Conservation (phyloP, 371 early-diverging fungal genomes). For the Encephalitozoon hellem region DNA sequence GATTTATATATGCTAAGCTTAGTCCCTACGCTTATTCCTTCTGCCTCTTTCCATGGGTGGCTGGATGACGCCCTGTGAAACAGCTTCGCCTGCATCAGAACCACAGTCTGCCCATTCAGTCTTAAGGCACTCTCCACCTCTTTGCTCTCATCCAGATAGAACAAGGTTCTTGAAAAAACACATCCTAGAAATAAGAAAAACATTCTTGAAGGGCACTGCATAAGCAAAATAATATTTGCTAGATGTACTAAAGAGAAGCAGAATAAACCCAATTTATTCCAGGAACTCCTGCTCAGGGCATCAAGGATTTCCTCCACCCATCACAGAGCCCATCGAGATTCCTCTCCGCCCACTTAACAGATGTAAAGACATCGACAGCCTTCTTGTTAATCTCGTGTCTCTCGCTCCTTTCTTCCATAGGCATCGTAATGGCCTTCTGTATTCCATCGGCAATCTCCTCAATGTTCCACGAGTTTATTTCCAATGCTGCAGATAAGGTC, state of each 20-base stretch:
- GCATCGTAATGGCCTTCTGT: constrained; percentile 79
- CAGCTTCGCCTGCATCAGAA: constrained; percentile 20
- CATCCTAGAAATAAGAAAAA: constrained; percentile 13
- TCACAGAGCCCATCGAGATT: constrained; percentile 39
- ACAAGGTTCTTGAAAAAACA: constrained; percentile 7
- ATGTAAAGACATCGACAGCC: constrained; percentile 89
- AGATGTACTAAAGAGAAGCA: background rate
- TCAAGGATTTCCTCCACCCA: constrained; percentile 9
- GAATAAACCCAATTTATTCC: background rate
- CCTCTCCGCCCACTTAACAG: constrained; percentile 79
- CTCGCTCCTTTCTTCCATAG: constrained; percentile 67
- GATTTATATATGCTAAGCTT: constrained; percentile 20
- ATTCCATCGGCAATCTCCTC: constrained; percentile 81
- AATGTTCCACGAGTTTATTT: constrained; percentile 95
- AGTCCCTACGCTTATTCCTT: background rate
- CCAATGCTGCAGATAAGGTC: constrained; percentile 82
- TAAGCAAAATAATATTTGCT: background rate
- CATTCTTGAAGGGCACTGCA: background rate
- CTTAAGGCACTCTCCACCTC: constrained; percentile 6
- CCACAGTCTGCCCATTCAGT: constrained; percentile 29
- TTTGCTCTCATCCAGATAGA: background rate
- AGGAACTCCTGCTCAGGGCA: background rate
- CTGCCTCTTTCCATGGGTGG: constrained; percentile 12
- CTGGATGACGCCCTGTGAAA: background rate
- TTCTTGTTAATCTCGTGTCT: constrained; percentile 79